Conservation (phyloP, 805 yeast species). For the Yarrowia alimentaria region DNA sequence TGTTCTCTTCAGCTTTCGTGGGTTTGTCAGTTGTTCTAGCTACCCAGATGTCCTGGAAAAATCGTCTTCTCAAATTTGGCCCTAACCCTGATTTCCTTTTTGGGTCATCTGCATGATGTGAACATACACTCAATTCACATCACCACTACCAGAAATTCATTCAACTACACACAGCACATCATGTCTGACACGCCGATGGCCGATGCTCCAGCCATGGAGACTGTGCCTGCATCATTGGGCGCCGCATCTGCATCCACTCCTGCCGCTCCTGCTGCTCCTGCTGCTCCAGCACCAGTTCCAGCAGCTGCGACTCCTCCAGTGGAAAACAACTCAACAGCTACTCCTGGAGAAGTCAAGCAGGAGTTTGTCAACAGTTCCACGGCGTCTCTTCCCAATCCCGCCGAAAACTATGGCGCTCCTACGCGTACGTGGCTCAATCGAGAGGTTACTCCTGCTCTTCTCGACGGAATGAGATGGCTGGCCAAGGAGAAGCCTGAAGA, state of each 20-base stretch:
- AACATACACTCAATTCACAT: no score
- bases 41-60: no score
- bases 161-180: neutral
- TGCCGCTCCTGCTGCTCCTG: neutral
- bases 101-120: no score
- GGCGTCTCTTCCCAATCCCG: constrained; percentile 20
- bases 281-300: neutral
- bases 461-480: constrained; percentile 61
- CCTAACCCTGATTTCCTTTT: no score
- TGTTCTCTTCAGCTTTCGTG: no score
- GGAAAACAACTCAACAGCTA: constrained; percentile 2
- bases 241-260: neutral
- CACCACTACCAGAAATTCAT: neutral
- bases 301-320: constrained; percentile 11
- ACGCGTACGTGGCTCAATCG: constrained; percentile 66
- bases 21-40: no score
- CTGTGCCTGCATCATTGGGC: neutral
- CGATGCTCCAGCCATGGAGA: neutral
- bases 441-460: constrained; percentile 58
- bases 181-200: constrained; percentile 15
- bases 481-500: constrained; percentile 39
- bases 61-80: no score
- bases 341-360: constrained; percentile 9
- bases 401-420: constrained; percentile 52
- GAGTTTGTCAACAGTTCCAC: neutral